phyloP scores from a whole-genome alignment of 768 basidiomycete species.

The Leucosporidium scottii region DNA sequence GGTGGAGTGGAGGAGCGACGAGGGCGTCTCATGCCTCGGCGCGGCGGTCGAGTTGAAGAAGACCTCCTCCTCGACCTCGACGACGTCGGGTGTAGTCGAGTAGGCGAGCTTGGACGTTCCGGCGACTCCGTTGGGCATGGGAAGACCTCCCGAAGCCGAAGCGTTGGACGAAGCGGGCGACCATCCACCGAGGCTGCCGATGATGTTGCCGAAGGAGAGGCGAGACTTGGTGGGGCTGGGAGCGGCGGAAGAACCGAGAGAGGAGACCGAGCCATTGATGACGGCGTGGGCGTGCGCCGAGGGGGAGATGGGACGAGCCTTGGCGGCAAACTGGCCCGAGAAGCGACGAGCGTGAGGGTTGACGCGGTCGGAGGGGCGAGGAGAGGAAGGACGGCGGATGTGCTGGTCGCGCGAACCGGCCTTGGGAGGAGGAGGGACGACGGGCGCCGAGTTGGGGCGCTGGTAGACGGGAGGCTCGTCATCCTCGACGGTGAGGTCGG shows the following conservation, averaged over 20 bases:
- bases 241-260: conserved; percentile 2
- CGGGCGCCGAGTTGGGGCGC: no score
- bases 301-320: conserved; percentile 21
- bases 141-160: background rate
- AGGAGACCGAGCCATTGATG: conserved; percentile 9
- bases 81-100: conserved; percentile 8
- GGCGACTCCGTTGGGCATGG: background rate
- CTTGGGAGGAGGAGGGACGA: background rate
- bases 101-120: background rate
- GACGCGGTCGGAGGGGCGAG: conserved; percentile 26
- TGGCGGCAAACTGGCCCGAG: conserved; percentile 23
- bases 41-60: conserved; percentile 14
- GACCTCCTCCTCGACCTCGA: conserved; percentile 18
- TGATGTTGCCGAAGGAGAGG: conserved; percentile 23
- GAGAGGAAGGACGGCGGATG: conserved; percentile 31
- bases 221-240: conserved; percentile 12
- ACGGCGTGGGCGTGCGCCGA: conserved; percentile 22
- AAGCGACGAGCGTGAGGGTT: conserved; percentile 23
- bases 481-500: conserved; percentile 32
- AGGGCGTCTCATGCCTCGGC: background rate
- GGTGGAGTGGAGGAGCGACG: background rate
- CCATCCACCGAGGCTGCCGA: conserved; percentile 28
- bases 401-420: conserved; percentile 14
- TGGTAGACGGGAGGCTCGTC: conserved; percentile 13
- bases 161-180: conserved; percentile 10